Base-by-base conservation (phyloP, 2,329 filamentous ascomycete genomes). In the Magnaporthiopsis poae region DNA sequence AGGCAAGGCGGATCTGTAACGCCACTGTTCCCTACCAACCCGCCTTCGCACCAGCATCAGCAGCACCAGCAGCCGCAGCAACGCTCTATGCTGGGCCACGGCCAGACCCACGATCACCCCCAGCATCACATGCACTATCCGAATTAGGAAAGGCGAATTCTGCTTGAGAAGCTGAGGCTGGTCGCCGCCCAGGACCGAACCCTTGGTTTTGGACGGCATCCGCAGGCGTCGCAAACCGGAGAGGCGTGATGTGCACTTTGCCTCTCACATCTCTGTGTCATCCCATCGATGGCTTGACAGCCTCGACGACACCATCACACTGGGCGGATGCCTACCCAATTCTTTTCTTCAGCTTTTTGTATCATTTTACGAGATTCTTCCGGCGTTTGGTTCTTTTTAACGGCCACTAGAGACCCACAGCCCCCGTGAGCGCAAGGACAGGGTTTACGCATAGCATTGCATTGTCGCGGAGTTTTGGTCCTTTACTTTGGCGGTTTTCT, bases 61-160 rank as follows among this genome's bases (percentile, higher is more conserved):
- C 61, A 60, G 13, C 36, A 33, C 5, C 36, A 31, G 29, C 63
- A 64, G 18, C 15, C 25, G 13, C 63, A 64, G 52, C 21, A n/a
- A 56, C 52, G 52, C 29, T 31, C 46, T 15, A 27, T 60, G 21
- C 18, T 60, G 15, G 63, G 52, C 25, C 56, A 39, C 5, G 33
- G 31, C 31, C 61, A 62, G 61, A 27, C 31, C 12, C 63, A 65
- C 29, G 52, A 35, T 15, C 63, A 59, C 18, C 18, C 11, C 27
- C 63, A 65, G 27, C 33, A 29, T 25, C 63, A 65, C 27, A 65
- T 65, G 63, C 63, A 65, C 11, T 65, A 60, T 65, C 63, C 59
- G 39, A 65, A 65, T 29, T 65, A 65, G 63, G 29, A 60, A 29
- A 31, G 21, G n/a, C 29, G 59, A 60, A 60, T 60, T 29, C 36